phyloP scores from a whole-genome alignment of 75 land plant genomes.

The Selaginella moellendorffii region DNA sequence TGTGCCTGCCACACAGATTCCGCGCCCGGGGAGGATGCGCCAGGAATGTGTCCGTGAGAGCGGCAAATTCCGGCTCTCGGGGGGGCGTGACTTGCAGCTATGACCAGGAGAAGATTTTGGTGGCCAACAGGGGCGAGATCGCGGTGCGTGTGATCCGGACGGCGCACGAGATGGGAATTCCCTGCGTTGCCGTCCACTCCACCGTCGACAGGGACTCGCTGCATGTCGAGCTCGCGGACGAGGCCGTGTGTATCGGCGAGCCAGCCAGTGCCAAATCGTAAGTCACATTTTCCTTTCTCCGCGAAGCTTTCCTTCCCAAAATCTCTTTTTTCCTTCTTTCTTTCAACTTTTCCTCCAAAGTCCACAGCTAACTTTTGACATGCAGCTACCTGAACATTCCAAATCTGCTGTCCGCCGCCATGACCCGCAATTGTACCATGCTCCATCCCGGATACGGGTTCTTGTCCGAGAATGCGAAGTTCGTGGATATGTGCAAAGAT shows the following conservation, averaged over 20 bases:
- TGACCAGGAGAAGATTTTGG: constrained; percentile 55
- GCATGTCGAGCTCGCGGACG: constrained; percentile 86
- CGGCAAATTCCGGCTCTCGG: too few species aligned
- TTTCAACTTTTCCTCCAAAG: too few species aligned
- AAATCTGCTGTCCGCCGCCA: constrained; percentile 78
- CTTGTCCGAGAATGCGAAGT: constrained; percentile 76
- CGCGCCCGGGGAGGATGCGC: too few species aligned
- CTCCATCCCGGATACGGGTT: constrained; percentile 96
- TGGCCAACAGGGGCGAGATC: constrained; percentile 90
- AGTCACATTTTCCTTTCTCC: too few species aligned
- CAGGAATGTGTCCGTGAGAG: too few species aligned
- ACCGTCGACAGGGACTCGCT: constrained; percentile 75
- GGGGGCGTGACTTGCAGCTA: neutral
- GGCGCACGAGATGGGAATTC: constrained; percentile 93
- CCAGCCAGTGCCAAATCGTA: constrained; percentile 89
- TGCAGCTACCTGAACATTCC: constrained; percentile 57
- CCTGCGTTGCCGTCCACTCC: constrained; percentile 87
- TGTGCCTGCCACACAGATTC: too few species aligned
- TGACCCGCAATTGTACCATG: constrained; percentile 70
- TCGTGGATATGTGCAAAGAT: constrained; percentile 83
- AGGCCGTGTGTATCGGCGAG: constrained; percentile 89
- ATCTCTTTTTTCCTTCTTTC: too few species aligned
- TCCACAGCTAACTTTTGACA: neutral
- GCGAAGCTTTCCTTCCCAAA: too few species aligned
- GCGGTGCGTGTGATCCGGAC: constrained; percentile 86